These are phyloP conservation scores for Dothistroma septosporum DNA, from an alignment of 2,329 filamentous ascomycete genomes.

Conservation along the genomic window DNA sequence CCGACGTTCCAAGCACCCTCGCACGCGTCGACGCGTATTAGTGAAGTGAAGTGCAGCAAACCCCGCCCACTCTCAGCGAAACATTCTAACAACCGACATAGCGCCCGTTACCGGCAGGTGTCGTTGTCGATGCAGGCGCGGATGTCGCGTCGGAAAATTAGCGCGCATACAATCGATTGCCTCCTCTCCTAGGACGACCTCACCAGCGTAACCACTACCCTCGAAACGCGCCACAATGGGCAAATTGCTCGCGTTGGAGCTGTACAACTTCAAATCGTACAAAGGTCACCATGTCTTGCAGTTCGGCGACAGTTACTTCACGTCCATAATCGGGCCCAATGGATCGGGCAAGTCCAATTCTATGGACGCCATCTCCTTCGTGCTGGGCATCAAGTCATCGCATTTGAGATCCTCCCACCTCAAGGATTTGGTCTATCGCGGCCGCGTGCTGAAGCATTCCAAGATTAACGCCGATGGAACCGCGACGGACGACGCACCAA, in stretches of 20 bases:
- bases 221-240: conserved; percentile 62
- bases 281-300: conserved; percentile 92
- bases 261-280: conserved; percentile 99
- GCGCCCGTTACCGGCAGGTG: too few species aligned
- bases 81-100: too few species aligned
- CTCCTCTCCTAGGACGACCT: background rate
- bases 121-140: background rate
- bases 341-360: conserved; percentile 99
- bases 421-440: conserved; percentile 92
- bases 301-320: conserved; percentile 98
- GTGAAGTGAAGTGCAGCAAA: too few species aligned
- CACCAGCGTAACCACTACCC: background rate
- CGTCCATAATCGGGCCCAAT: conserved; percentile 98
- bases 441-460: conserved; percentile 84
- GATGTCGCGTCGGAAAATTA: background rate
- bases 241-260: conserved; percentile 89
- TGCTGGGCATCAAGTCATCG: conserved; percentile 97
- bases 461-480: conserved; percentile 89
- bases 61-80: too few species aligned
- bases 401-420: conserved; percentile 91
- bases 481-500: conserved; percentile 47
- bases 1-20: too few species aligned
- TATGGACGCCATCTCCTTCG: conserved; percentile 99
- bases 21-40: too few species aligned
- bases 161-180: background rate